phyloP scores from a whole-genome alignment of 2,329 filamentous ascomycete genomes.

The Pseudofabraea citricarpa region DNA sequence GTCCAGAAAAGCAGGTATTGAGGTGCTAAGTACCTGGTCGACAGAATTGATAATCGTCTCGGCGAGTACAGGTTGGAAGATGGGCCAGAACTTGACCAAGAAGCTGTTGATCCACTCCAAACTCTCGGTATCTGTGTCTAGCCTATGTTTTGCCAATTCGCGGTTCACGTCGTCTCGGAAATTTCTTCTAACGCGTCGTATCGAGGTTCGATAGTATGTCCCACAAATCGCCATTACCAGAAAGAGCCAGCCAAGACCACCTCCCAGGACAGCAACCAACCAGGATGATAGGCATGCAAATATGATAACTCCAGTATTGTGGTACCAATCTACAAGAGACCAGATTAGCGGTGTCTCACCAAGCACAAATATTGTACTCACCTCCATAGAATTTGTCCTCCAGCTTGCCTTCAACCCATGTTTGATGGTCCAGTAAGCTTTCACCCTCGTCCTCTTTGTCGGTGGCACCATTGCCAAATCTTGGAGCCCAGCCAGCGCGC shows the following conservation, averaged over 20 bases:
- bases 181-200: slow-evolving; percentile 89
- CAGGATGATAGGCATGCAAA: slow-evolving; percentile 90
- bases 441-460: slow-evolving; percentile 45
- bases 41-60: slow-evolving; percentile 90
- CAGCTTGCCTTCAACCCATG: slow-evolving; percentile 76
- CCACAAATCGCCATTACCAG: slow-evolving; percentile 88
- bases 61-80: slow-evolving; percentile 90
- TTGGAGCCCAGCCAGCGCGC: slow-evolving; percentile 81
- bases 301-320: slow-evolving; percentile 90
- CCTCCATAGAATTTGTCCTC: slow-evolving; percentile 89
- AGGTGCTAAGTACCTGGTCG: slow-evolving; percentile 89
- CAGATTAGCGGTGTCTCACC: not conserved
- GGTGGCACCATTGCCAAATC: slow-evolving; percentile 66
- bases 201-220: slow-evolving; percentile 94
- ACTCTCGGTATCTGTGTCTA: slow-evolving; percentile 88
- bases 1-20: slow-evolving; percentile 88
- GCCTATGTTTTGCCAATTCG: slow-evolving; percentile 77
- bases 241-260: slow-evolving; percentile 88
- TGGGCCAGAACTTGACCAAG: slow-evolving; percentile 98
- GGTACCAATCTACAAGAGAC: slow-evolving; percentile 78
- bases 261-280: slow-evolving; percentile 83
- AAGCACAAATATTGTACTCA: slow-evolving; percentile 42
- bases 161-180: slow-evolving; percentile 91
- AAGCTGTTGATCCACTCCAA: slow-evolving; percentile 99
- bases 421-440: slow-evolving; percentile 80